Percentiles rank a stretch among this genome's conserved stretches.
phyloP scores from a whole-genome alignment of 352 stramenopile species.

The Pythium sukuiense region DNA sequence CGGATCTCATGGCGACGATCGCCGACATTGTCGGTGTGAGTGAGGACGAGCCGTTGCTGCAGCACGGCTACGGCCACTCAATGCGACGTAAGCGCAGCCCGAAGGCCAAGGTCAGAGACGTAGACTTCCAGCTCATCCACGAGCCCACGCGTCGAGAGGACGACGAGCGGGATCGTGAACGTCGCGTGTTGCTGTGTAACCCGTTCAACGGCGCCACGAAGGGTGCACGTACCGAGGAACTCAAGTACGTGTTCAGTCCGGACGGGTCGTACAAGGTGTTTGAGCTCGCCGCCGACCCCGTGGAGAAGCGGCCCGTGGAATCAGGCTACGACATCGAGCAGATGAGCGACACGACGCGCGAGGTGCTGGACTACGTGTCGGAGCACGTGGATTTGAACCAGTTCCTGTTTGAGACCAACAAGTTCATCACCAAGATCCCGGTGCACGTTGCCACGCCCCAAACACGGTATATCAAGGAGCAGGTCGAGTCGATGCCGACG shows the following conservation, averaged over 20 bases:
- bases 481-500: not conserved
- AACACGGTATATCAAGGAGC: not conserved
- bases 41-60: slow-evolving; percentile 46
- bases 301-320: slow-evolving; percentile 50
- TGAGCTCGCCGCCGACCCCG: slow-evolving; percentile 41
- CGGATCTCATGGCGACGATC: slow-evolving; percentile 72
- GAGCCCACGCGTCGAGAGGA: not conserved
- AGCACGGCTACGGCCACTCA: slow-evolving; percentile 69
- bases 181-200: slow-evolving; percentile 65
- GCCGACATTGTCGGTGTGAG: slow-evolving; percentile 62
- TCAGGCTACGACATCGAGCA: slow-evolving; percentile 62
- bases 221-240: slow-evolving; percentile 58
- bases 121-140: slow-evolving; percentile 14
- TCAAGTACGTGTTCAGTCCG: slow-evolving; percentile 74
- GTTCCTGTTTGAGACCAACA: slow-evolving; percentile 69
- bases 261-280: slow-evolving; percentile 74
- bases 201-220: slow-evolving; percentile 72
- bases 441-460: not conserved
- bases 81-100: slow-evolving; percentile 53
- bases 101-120: slow-evolving; percentile 8
- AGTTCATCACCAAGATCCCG: slow-evolving; percentile 36
- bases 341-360: slow-evolving; percentile 50
- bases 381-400: slow-evolving; percentile 69
- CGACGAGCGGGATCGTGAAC: slow-evolving; percentile 29
- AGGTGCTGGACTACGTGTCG: slow-evolving; percentile 51